These are phyloP conservation scores for Yamadazyma phyllophila DNA, from an alignment of 805 yeast genomes.

Conservation along the genomic window DNA sequence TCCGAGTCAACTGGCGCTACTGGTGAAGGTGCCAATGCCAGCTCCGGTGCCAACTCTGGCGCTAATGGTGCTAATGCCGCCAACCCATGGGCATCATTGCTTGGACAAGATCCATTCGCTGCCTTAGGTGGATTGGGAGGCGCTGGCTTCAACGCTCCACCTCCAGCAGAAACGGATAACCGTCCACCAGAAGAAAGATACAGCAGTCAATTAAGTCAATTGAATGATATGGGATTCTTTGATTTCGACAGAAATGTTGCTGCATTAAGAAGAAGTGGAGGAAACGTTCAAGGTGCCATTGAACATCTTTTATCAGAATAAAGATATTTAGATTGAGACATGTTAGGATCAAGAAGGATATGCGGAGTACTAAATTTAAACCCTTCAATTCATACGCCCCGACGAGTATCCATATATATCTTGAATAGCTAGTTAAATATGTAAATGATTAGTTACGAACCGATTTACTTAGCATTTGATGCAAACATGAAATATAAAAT, in stretches of 20 bases:
- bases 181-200: conserved; percentile 48
- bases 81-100: conserved; percentile 40
- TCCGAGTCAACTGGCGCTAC: conserved; percentile 5
- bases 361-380: background rate
- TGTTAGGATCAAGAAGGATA: no score
- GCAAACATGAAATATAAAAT: no score
- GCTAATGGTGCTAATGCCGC: conserved; percentile 18
- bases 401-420: no score
- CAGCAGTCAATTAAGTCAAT: conserved; percentile 42
- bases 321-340: background rate
- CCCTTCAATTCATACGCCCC: background rate
- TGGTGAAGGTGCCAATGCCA: conserved; percentile 10
- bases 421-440: no score
- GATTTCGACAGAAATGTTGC: conserved; percentile 90
- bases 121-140: conserved; percentile 55
- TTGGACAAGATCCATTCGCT: conserved; percentile 40
- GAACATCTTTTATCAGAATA: conserved; percentile 50
- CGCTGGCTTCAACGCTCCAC: conserved; percentile 28
- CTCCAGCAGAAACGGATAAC: conserved; percentile 33
- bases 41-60: conserved; percentile 12
- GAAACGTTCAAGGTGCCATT: conserved; percentile 95
- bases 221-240: conserved; percentile 61
- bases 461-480: no score
- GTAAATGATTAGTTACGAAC: no score
- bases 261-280: conserved; percentile 93